Evolutionary conservation across 1,284 basidiomycete genomes (phyloP).

Genomic region (Mycocalia duriaeana): DNA sequence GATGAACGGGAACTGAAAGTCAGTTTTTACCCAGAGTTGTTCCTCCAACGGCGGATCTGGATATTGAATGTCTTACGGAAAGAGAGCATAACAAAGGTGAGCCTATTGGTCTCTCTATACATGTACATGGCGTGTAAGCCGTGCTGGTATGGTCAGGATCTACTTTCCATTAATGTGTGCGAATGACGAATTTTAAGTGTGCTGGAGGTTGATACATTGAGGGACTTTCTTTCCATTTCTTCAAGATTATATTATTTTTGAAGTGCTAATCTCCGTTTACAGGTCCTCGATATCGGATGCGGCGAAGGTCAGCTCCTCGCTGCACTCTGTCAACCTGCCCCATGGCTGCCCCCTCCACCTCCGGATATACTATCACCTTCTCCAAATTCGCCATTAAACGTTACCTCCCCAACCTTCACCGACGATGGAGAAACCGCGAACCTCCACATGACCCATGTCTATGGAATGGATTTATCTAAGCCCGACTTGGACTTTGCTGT

Average conservation of each 20-base stretch:
- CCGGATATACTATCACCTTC: slow-evolving; percentile 23
- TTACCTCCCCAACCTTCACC: slow-evolving; percentile 24
- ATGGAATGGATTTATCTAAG: slow-evolving; percentile 63
- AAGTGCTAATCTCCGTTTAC: slow-evolving; percentile 6
- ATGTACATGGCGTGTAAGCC: no score
- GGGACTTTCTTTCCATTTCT: no score
- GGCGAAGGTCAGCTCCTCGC: slow-evolving; percentile 72
- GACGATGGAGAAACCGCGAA: slow-evolving; percentile 46
- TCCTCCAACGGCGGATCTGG: slow-evolving; percentile 68
- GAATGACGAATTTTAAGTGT: no score
- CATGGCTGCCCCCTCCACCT: slow-evolving; percentile 47
- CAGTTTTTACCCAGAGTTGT: slow-evolving; percentile 71
- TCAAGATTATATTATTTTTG: no score
- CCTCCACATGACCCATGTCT: slow-evolving; percentile 54
- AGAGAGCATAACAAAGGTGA: slow-evolving; percentile 54
- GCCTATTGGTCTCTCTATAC: slow-evolving; percentile 15
- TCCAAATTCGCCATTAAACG: slow-evolving; percentile 15
- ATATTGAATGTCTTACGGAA: slow-evolving; percentile 58
- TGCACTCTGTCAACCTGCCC: slow-evolving; percentile 66
- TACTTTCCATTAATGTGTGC: no score
- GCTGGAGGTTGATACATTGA: no score
- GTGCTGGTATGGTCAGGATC: no score
- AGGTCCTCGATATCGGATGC: slow-evolving; percentile 80
- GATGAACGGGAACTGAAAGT: slow-evolving; percentile 49
- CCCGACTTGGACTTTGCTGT: slow-evolving; percentile 50